These are phyloP conservation scores for Striga asiatica DNA, from an alignment of 257 asterid species.

Conservation along the genomic window DNA sequence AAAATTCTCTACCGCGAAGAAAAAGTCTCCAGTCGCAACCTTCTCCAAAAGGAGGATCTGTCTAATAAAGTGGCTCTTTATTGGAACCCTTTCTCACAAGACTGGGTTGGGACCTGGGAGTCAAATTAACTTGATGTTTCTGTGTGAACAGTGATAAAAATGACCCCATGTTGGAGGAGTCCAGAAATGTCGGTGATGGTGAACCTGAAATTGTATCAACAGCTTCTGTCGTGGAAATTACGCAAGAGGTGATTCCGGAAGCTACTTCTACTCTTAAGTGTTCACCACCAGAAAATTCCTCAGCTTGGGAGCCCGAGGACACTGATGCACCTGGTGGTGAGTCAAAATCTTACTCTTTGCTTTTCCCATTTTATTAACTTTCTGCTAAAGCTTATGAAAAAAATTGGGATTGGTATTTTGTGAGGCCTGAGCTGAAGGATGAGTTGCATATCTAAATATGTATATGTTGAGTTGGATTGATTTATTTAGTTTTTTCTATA, in stretches of 20 bases:
- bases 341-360: slow-evolving; percentile 17
- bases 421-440: neutral
- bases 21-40: too few relatives aligned
- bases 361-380: neutral
- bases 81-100: slow-evolving; percentile 11
- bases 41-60: neutral
- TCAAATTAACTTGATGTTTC: slow-evolving; percentile 17
- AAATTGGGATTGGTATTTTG: slow-evolving; percentile 1
- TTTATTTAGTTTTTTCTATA: too few relatives aligned
- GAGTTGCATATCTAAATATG: too few relatives aligned
- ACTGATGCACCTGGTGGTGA: slow-evolving; percentile 82
- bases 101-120: slow-evolving; percentile 5
- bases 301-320: slow-evolving; percentile 46
- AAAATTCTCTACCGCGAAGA: too few relatives aligned
- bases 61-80: slow-evolving; percentile 7
- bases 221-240: slow-evolving; percentile 30
- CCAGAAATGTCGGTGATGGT: slow-evolving; percentile 24
- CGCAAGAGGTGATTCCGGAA: slow-evolving; percentile 31
- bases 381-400: slow-evolving; percentile 7
- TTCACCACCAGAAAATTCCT: slow-evolving; percentile 40
- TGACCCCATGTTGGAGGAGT: slow-evolving; percentile 32
- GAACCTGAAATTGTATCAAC: slow-evolving; percentile 37
- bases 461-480: too few relatives aligned
- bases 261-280: slow-evolving; percentile 31
- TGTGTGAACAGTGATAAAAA: slow-evolving; percentile 43